phyloP scores from a whole-genome alignment of 495 filamentous ascomycete genomes.

The Penicillium antarcticum region DNA sequence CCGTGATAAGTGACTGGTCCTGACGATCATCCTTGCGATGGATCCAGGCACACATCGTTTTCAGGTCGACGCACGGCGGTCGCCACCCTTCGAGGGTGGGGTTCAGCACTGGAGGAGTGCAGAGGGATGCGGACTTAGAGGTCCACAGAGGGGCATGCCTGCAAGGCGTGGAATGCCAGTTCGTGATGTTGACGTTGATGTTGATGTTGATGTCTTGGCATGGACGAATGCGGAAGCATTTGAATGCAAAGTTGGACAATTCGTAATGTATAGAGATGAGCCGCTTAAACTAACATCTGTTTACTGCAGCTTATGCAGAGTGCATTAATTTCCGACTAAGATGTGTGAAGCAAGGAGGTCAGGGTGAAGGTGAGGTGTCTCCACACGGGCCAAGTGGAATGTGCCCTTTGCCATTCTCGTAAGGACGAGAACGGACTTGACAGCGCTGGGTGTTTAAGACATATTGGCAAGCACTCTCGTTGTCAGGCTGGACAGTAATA shows the following conservation, averaged over 20 bases:
- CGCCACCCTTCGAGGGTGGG: constrained; percentile 15
- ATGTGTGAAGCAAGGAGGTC: constrained; percentile 11
- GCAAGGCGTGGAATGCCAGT: constrained; percentile 23
- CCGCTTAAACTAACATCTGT: no score
- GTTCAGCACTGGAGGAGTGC: constrained; percentile 15
- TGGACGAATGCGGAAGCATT: constrained; percentile 13
- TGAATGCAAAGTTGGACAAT: no score
- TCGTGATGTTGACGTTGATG: no score
- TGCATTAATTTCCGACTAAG: no score
- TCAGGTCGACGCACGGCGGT: constrained; percentile 22
- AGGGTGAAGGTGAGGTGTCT: constrained; percentile 8
- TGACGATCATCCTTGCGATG: constrained; percentile 23
- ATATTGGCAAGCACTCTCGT: no score
- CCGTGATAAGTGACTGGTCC: constrained; percentile 24
- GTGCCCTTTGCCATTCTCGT: constrained; percentile 18
- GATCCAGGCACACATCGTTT: constrained; percentile 26
- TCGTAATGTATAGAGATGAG: no score
- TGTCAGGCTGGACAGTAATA: no score
- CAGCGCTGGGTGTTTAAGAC: background rate
- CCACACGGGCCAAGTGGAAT: constrained; percentile 14
- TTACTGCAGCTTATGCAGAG: no score
- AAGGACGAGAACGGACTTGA: background rate
- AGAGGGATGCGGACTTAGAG: constrained; percentile 19
- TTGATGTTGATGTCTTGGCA: background rate
- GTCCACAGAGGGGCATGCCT: constrained; percentile 18